These are phyloP conservation scores for Venturia pyrina DNA, from an alignment of 2,329 filamentous ascomycete genomes.

Conservation along the genomic window DNA sequence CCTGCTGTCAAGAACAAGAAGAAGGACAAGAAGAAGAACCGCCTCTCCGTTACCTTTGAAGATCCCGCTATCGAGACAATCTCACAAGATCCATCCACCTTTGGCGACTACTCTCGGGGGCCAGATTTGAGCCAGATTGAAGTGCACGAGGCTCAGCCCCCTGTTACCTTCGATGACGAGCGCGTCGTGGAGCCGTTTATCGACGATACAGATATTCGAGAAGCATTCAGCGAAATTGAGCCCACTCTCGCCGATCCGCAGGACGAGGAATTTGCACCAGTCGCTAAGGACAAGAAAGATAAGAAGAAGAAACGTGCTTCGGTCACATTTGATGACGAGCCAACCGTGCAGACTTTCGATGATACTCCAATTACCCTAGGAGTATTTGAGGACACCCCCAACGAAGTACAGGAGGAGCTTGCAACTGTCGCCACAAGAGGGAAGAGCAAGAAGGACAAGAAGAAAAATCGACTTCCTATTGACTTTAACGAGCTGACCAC, in stretches of 20 bases:
- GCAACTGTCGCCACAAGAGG: neutral
- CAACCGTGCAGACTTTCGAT: neutral
- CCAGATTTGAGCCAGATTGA: neutral
- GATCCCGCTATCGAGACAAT: neutral
- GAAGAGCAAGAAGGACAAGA: conserved; percentile 1
- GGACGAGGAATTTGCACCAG: neutral
- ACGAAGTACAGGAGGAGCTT: neutral
- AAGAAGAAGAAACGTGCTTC: neutral
- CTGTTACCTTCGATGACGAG: neutral
- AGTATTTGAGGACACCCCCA: neutral
- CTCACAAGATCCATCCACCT: neutral
- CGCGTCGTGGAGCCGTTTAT: neutral
- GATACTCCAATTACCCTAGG: neutral
- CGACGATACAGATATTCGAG: neutral
- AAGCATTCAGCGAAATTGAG: neutral
- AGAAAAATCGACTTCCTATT: neutral
- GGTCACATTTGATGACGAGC: neutral
- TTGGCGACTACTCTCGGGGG: neutral
- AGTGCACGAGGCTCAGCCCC: neutral
- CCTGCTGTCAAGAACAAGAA: conserved; percentile 14
- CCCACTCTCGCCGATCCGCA: neutral
- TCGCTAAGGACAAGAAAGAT: neutral
- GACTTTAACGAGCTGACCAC: neutral
- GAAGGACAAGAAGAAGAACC: conserved; percentile 16
- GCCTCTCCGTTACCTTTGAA: neutral